These are phyloP conservation scores for Blastobotrys proliferans DNA, from an alignment of 1,139 yeast genomes.

Conservation along the genomic window DNA sequence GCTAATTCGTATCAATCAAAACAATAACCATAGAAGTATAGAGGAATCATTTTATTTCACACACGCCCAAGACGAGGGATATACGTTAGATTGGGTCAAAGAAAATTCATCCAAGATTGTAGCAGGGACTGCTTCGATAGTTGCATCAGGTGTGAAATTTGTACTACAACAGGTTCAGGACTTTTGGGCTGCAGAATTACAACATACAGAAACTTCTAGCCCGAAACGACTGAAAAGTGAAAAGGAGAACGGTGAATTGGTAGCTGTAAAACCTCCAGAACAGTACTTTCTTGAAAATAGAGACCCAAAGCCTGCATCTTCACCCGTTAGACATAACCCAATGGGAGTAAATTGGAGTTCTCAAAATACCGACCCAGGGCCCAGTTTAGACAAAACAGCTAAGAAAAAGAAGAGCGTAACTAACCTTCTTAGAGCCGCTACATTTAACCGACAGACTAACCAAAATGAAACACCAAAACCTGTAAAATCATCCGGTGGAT, in stretches of 20 bases:
- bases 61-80: constrained; percentile 10
- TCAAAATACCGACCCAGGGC: not conserved
- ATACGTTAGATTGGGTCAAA: constrained; percentile 11
- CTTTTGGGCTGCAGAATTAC: not conserved
- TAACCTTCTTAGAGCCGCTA: not conserved
- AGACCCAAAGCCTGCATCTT: no score
- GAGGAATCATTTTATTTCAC: not conserved
- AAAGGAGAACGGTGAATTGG: no score
- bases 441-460: not conserved
- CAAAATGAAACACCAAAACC: constrained; percentile 3
- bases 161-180: not conserved
- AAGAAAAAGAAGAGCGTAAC: not conserved
- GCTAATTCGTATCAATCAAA: no score
- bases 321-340: not conserved
- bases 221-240: constrained; percentile 1
- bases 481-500: constrained; percentile 17
- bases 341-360: constrained; percentile 4
- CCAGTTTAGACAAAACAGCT: constrained; percentile 1
- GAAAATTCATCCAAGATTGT: constrained; percentile 1
- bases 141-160: constrained; percentile 1
- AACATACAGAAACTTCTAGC: not conserved
- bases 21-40: not conserved
- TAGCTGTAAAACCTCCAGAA: no score
- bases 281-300: no score
- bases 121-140: constrained; percentile 4